Base-by-base conservation (phyloP, 2,329 filamentous ascomycete species). In the Colletotrichum spaethianum region DNA sequence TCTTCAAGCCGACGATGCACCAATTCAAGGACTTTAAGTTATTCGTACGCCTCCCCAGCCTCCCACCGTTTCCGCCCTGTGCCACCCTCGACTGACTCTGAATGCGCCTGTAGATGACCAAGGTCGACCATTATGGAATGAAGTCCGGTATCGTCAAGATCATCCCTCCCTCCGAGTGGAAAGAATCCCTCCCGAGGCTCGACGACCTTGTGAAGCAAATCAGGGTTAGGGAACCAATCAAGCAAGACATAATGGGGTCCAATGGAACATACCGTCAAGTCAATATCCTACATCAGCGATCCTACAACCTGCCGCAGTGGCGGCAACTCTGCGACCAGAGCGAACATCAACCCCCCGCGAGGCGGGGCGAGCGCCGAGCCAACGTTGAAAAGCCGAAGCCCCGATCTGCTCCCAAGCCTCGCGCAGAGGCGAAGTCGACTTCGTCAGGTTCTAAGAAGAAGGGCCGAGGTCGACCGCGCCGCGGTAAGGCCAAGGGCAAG, bases 271-370 rank as follows among this genome's bases (percentile, higher is more conserved):
- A 98, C 80, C 96, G 96, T 44, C 96, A 99, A 82, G 94, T 96
- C 79, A 99, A 99, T 80, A 95, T 99, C 72, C 92, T 98, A 78
- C 97, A 98, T 83, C 94, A 97, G 80, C 90, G 96, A 80, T 95
- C 95, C 18, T 99, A 99, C 85, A 99, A 98, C 77, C 87, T 99
- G 5, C 96, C 96, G 0, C 95, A 99, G 82, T 99, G 96, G 96
- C 94, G 95, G 76, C 90, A 94, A 67, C 88, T 98, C 48, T 98
- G 95, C 80, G 94, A 98, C 74, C 95, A 98, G 83, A 95, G 94
- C 80, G 95, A 98, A 77, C 95, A 99, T 80, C 96, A 98, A 78
- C 96, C 96, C 12, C 96, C 96, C 0, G 96, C 96, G 7, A 92
- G 92, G 78, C 92, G 96, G 80, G 96, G 97, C 65, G 93, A 96